Percentiles rank a stretch among this genome's conserved stretches.
Conservation (phyloP, 257 asterid genomes). For the Solanum neorickii region DNA sequence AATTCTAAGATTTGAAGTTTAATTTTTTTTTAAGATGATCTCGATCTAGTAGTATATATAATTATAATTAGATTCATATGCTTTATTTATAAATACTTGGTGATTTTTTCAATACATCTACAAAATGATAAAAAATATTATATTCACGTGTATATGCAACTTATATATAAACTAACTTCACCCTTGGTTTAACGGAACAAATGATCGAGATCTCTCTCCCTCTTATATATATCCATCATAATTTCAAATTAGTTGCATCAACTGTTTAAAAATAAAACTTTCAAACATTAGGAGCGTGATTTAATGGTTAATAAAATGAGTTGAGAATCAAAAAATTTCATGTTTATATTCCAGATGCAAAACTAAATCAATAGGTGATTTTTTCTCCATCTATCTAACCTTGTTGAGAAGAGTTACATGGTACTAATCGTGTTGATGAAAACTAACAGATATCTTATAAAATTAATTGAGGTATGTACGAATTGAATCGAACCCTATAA, state of each 20-base stretch:
- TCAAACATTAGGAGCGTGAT: not conserved
- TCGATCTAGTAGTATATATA: not conserved
- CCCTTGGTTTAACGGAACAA: not conserved
- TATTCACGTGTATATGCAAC: not conserved
- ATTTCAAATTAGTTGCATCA: not conserved
- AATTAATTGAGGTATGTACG: not conserved
- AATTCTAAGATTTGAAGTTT: too few species aligned
- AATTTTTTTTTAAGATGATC: too few species aligned
- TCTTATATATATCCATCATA: not conserved
- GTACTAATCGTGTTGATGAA: not conserved
- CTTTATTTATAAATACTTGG: not conserved
- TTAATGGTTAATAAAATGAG: not conserved
- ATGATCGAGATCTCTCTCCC: not conserved
- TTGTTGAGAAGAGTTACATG: not conserved
- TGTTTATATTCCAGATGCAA: not conserved
- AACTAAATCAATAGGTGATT: not conserved
- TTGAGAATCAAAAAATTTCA: not conserved
- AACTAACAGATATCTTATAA: not conserved
- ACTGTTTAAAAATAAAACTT: not conserved
- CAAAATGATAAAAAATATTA: not conserved
- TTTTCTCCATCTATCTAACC: not conserved
- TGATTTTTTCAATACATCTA: not conserved
- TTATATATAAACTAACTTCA: not conserved
- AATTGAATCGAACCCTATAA: not conserved
- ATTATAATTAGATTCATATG: not conserved